Percentiles rank a stretch among this genome's conserved stretches.
phyloP scores from a whole-genome alignment of 2,329 filamentous ascomycete species.

The Aspergillus caelatus region DNA sequence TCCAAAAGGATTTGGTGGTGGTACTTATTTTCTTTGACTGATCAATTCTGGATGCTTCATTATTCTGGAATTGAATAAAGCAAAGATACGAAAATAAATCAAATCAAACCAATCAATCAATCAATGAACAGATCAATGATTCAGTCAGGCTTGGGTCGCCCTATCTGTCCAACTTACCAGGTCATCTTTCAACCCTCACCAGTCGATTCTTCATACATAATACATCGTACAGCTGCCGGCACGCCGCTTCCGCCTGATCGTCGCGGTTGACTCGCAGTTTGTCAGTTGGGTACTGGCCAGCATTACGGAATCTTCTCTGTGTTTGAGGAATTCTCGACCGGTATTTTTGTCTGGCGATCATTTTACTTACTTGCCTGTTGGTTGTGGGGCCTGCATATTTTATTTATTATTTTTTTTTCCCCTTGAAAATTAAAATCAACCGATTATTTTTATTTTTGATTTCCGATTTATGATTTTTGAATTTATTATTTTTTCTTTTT shows the following conservation, averaged over 20 bases:
- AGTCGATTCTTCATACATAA: conserved; percentile 13
- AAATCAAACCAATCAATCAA: too few relatives aligned
- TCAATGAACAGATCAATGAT: not conserved
- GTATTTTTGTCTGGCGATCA: conserved; percentile 20
- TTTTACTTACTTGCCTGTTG: conserved; percentile 1
- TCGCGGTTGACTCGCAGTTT: conserved; percentile 22
- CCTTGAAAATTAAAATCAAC: not conserved
- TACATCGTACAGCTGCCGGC: conserved; percentile 19
- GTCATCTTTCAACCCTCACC: not conserved
- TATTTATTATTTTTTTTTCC: conserved; percentile 7
- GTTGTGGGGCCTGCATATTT: conserved; percentile 15
- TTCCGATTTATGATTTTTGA: not conserved
- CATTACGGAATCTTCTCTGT: conserved; percentile 15
- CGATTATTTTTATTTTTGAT: not conserved
- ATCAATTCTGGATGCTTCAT: conserved; percentile 5
- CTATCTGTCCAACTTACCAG: not conserved
- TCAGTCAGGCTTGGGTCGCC: conserved; percentile 8
- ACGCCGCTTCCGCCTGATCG: conserved; percentile 29
- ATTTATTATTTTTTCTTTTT: conserved; percentile 10
- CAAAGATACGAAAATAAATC: too few relatives aligned
- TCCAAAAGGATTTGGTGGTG: not conserved
- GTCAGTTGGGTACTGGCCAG: conserved; percentile 10
- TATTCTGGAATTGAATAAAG: not conserved
- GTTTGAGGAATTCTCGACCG: conserved; percentile 11
- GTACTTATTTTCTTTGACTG: conserved; percentile 10